Conservation (phyloP, 345 rosid species). For the Passiflora organensis region DNA sequence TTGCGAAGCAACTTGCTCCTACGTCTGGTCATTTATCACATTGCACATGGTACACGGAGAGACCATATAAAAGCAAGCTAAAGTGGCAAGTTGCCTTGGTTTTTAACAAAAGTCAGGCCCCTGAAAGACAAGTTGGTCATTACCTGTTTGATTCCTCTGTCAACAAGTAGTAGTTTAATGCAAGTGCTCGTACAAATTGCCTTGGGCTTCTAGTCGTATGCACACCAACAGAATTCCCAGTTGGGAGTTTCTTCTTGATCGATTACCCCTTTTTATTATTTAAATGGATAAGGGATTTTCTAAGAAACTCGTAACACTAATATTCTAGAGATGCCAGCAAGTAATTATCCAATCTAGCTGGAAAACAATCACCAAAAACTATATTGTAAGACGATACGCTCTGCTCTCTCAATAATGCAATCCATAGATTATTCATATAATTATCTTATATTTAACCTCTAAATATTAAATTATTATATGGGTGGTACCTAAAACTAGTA, state of each 20-base stretch:
- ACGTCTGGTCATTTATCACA: background rate
- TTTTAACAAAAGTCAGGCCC: constrained; percentile 7
- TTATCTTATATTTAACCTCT: too few relatives aligned
- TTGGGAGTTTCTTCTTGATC: constrained; percentile 4
- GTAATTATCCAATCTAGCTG: too few relatives aligned
- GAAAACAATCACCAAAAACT: too few relatives aligned
- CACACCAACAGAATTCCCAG: constrained; percentile 3
- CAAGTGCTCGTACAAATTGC: background rate
- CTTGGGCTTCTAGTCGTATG: background rate
- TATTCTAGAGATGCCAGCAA: too few relatives aligned
- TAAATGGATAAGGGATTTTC: too few relatives aligned
- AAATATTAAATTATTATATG: too few relatives aligned
- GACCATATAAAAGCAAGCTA: background rate
- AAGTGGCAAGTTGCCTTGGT: constrained; percentile 10
- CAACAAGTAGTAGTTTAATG: background rate
- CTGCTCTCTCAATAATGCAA: too few relatives aligned
- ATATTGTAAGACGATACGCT: too few relatives aligned
- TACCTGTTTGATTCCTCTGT: constrained; percentile 8
- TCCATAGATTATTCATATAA: too few relatives aligned
- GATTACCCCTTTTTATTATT: too few relatives aligned
- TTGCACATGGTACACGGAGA: background rate
- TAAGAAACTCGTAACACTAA: too few relatives aligned
- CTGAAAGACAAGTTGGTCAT: constrained; percentile 12
- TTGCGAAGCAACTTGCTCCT: constrained; percentile 4
- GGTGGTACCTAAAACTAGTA: too few relatives aligned